Evolutionary conservation across 2,329 filamentous ascomycete species (phyloP).

Genomic region (Xylariales sp.): DNA sequence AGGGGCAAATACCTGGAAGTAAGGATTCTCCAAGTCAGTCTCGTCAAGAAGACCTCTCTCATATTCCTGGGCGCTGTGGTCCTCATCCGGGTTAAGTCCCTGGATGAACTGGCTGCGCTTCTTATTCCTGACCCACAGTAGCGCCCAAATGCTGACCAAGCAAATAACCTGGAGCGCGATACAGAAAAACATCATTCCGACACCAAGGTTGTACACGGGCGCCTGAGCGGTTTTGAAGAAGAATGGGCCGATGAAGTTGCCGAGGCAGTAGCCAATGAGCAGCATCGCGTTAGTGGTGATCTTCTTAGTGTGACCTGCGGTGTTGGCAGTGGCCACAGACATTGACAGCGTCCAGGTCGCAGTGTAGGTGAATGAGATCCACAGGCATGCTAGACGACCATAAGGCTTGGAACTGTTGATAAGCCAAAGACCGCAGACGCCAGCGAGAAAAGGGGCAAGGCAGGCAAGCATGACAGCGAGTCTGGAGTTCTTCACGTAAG

Average conservation of each 20-base stretch:
- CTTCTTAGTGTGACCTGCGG: slow-evolving; percentile 56
- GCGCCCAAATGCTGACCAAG: slow-evolving; percentile 32
- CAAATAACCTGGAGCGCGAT: slow-evolving; percentile 33
- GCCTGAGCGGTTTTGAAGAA: slow-evolving; percentile 55
- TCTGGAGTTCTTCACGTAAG: slow-evolving; percentile 1
- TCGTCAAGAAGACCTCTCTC: slow-evolving; percentile 35
- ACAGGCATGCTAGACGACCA: slow-evolving; percentile 12
- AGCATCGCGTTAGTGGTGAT: slow-evolving; percentile 59
- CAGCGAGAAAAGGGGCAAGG: slow-evolving; percentile 8
- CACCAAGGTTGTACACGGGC: slow-evolving; percentile 33
- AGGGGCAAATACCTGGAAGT: slow-evolving; percentile 30
- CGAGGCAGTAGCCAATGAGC: slow-evolving; percentile 55
- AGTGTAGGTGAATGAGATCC: slow-evolving; percentile 8
- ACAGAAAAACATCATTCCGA: slow-evolving; percentile 35
- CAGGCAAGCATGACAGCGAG: slow-evolving; percentile 9
- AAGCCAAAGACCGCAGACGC: slow-evolving; percentile 9
- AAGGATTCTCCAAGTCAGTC: slow-evolving; percentile 38
- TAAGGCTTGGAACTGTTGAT: slow-evolving; percentile 10
- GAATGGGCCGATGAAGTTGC: slow-evolving; percentile 59
- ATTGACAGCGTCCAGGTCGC: slow-evolving; percentile 11
- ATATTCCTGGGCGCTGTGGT: slow-evolving; percentile 15
- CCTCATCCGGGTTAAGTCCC: background rate
- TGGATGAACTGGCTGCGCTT: slow-evolving; percentile 17
- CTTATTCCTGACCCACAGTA: slow-evolving; percentile 34
- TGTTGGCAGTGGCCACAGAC: slow-evolving; percentile 34